Conservation (phyloP, 1,284 basidiomycete genomes). For the Mycena sp. region DNA sequence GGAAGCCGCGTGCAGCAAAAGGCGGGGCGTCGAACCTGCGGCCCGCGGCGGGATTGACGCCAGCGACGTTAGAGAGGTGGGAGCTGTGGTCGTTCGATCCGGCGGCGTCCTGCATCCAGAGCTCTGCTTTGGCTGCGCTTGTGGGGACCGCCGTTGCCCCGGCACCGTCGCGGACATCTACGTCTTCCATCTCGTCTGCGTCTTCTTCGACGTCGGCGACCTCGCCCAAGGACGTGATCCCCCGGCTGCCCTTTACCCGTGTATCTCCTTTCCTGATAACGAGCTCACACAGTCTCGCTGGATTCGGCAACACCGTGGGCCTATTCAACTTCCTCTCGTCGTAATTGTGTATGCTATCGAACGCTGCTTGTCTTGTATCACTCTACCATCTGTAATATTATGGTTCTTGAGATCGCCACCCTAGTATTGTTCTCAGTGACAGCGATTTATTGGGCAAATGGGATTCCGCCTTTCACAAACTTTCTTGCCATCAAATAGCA, state of each 20-base stretch:
- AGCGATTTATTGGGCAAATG: no score
- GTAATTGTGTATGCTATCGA: slow-evolving; percentile 21
- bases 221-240: slow-evolving; percentile 40
- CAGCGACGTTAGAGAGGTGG: slow-evolving; percentile 77
- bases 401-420: no score
- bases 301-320: slow-evolving; percentile 85
- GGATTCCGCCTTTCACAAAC: no score
- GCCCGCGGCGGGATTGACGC: slow-evolving; percentile 58
- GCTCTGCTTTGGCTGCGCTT: slow-evolving; percentile 61
- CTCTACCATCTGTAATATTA: slow-evolving; percentile 1
- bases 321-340: slow-evolving; percentile 56
- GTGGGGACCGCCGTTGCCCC: slow-evolving; percentile 28
- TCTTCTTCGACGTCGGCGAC: background rate
- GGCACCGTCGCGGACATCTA: slow-evolving; percentile 30
- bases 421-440: no score
- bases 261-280: slow-evolving; percentile 68
- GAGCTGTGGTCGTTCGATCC: slow-evolving; percentile 82
- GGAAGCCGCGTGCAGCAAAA: slow-evolving; percentile 60
- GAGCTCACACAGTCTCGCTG: slow-evolving; percentile 65
- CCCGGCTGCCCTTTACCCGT: slow-evolving; percentile 80
- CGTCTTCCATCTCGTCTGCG: slow-evolving; percentile 33
- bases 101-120: slow-evolving; percentile 53
- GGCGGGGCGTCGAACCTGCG: slow-evolving; percentile 35
- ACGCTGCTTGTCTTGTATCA: slow-evolving; percentile 14
- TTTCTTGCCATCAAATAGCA: no score